Evolutionary conservation across 495 filamentous ascomycete species (phyloP).

Genomic region (Hypoxylon trugodes): DNA sequence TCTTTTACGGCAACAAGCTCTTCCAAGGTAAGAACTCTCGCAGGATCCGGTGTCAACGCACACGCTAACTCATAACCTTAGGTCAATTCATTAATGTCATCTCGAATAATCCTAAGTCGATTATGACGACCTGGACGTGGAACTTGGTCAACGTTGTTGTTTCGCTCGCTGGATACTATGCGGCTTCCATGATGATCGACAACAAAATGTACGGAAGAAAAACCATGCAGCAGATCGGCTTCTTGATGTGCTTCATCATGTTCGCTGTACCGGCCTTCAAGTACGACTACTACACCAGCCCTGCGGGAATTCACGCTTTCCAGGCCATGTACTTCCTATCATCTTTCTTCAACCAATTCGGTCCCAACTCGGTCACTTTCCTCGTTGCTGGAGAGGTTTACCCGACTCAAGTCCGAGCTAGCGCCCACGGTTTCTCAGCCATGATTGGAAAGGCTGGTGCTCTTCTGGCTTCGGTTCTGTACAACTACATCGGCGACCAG

Average conservation of each 20-base stretch:
- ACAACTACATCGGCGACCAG: slow-evolving; percentile 84
- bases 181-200: slow-evolving; percentile 80
- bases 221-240: slow-evolving; percentile 90
- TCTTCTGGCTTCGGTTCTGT: slow-evolving; percentile 81
- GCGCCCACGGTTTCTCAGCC: slow-evolving; percentile 88
- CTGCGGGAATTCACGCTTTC: slow-evolving; percentile 75
- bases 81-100: slow-evolving; percentile 81
- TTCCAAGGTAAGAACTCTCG: slow-evolving; percentile 68
- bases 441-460: slow-evolving; percentile 85
- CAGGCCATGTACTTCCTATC: slow-evolving; percentile 93
- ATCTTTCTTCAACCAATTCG: slow-evolving; percentile 97
- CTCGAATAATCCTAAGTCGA: slow-evolving; percentile 61
- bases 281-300: slow-evolving; percentile 76
- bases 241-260: slow-evolving; percentile 85
- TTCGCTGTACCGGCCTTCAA: slow-evolving; percentile 87
- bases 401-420: slow-evolving; percentile 88
- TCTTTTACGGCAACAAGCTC: slow-evolving; percentile 98
- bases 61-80: slow-evolving; percentile 21
- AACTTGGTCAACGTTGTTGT: slow-evolving; percentile 87
- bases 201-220: slow-evolving; percentile 93
- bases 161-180: slow-evolving; percentile 83
- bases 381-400: slow-evolving; percentile 90
- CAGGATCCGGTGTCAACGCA: neutral
- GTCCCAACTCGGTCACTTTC: slow-evolving; percentile 92
- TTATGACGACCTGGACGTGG: slow-evolving; percentile 89